These are phyloP conservation scores for Kregervanrija pseudodelftensis DNA, from an alignment of 805 yeast species.

Conservation along the genomic window DNA sequence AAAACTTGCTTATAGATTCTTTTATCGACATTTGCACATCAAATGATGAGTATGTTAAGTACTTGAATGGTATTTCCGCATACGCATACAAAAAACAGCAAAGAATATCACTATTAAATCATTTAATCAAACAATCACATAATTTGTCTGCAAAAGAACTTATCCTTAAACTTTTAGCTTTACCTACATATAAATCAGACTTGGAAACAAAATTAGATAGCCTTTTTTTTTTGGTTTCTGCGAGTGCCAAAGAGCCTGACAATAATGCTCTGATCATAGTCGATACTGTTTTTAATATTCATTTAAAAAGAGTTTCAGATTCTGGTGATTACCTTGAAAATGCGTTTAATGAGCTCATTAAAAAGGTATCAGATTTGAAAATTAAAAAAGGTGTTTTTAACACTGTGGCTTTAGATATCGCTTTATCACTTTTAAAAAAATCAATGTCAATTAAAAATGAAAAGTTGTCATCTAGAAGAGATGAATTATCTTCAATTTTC, in stretches of 20 bases:
- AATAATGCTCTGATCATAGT: constrained; percentile 23
- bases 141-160: not conserved
- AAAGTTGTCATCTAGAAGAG: too few species aligned
- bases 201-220: constrained; percentile 33
- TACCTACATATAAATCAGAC: constrained; percentile 48
- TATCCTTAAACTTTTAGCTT: constrained; percentile 34
- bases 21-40: constrained; percentile 11
- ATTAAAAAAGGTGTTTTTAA: too few species aligned
- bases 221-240: constrained; percentile 10
- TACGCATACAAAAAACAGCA: constrained; percentile 36
- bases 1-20: constrained; percentile 28
- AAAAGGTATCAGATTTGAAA: too few species aligned
- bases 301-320: constrained; percentile 29
- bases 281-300: constrained; percentile 32
- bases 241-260: not conserved
- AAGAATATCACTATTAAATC: constrained; percentile 26
- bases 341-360: constrained; percentile 2
- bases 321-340: constrained; percentile 16
- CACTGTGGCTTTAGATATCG: too few species aligned
- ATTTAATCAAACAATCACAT: constrained; percentile 7
- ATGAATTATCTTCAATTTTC: too few species aligned
- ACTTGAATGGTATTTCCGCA: constrained; percentile 34
- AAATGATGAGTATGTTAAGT: not conserved
- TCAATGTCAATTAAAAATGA: too few species aligned
- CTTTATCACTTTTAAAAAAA: too few species aligned